phyloP scores from a whole-genome alignment of 192 early-diverging fungal species.

The Cladochytrium replicatum region DNA sequence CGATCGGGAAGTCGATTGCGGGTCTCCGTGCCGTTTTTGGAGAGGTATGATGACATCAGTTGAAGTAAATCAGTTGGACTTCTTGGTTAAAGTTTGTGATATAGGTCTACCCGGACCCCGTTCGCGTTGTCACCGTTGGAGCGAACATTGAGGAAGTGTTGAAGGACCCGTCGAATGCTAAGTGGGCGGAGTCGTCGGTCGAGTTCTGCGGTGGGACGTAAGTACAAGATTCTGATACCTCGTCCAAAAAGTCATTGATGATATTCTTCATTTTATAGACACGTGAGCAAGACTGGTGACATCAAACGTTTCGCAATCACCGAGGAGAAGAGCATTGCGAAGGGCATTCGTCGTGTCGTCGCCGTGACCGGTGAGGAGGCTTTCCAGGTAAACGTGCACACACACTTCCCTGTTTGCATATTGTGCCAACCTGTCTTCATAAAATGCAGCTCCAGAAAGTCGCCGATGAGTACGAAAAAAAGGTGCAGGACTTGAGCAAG shows the following conservation, averaged over 20 bases:
- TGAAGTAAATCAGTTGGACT: not conserved
- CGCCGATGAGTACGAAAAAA: slow-evolving; percentile 58
- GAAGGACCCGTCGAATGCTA: slow-evolving; percentile 60
- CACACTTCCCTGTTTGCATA: too few species aligned
- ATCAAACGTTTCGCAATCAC: slow-evolving; percentile 78
- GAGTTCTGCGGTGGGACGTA: slow-evolving; percentile 97
- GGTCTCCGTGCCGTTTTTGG: slow-evolving; percentile 97
- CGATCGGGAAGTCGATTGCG: slow-evolving; percentile 69
- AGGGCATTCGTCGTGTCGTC: slow-evolving; percentile 92
- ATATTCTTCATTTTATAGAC: slow-evolving; percentile 26
- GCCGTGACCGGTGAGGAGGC: slow-evolving; percentile 93
- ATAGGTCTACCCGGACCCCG: slow-evolving; percentile 86
- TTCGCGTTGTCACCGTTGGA: slow-evolving; percentile 91
- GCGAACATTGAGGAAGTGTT: slow-evolving; percentile 76
- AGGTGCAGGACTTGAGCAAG: slow-evolving; percentile 47
- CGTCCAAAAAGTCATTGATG: not conserved
- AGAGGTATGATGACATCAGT: slow-evolving; percentile 39
- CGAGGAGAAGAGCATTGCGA: slow-evolving; percentile 88
- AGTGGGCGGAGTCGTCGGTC: slow-evolving; percentile 76
- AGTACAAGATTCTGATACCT: slow-evolving; percentile 8
- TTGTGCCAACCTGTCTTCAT: too few species aligned
- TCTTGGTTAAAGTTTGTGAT: too few species aligned
- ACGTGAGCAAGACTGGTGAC: slow-evolving; percentile 80
- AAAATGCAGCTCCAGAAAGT: slow-evolving; percentile 51
- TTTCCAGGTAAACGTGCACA: too few species aligned